phyloP scores from a whole-genome alignment of 2,329 filamentous ascomycete genomes.

The Cercospora sp. region DNA sequence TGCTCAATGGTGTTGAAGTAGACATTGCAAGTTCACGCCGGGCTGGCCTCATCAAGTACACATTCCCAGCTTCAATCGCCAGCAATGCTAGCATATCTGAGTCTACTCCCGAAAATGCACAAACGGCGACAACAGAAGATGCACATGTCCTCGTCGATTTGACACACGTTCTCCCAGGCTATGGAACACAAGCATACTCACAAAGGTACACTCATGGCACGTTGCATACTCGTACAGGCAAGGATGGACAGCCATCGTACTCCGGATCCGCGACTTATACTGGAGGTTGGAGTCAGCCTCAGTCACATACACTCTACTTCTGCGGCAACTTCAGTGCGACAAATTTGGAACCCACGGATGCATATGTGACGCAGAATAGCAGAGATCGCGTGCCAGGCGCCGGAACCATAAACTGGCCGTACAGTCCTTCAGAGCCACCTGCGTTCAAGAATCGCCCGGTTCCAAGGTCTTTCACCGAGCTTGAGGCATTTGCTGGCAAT shows the following conservation, averaged over 20 bases:
- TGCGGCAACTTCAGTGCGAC: slow-evolving; percentile 40
- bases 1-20: slow-evolving; percentile 41
- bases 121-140: slow-evolving; percentile 27
- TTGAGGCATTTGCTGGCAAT: slow-evolving; percentile 24
- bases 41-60: slow-evolving; percentile 43
- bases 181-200: slow-evolving; percentile 31
- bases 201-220: slow-evolving; percentile 27
- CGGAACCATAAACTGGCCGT: slow-evolving; percentile 28
- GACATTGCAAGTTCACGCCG: slow-evolving; percentile 43
- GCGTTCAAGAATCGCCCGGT: slow-evolving; percentile 18
- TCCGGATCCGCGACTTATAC: slow-evolving; percentile 52
- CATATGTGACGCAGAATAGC: slow-evolving; percentile 20
- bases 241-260: slow-evolving; percentile 39
- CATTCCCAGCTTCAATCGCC: slow-evolving; percentile 37
- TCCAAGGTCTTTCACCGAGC: slow-evolving; percentile 23
- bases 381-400: slow-evolving; percentile 20
- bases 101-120: not conserved
- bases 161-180: slow-evolving; percentile 51
- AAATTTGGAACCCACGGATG: slow-evolving; percentile 16
- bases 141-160: slow-evolving; percentile 51
- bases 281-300: slow-evolving; percentile 50
- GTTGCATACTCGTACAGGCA: slow-evolving; percentile 35
- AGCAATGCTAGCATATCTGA: slow-evolving; percentile 1
- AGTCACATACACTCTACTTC: slow-evolving; percentile 49
- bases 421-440: slow-evolving; percentile 23